Conservation (phyloP, 176 grass and related monocot genomes). For the Coix lacrymajobi region DNA sequence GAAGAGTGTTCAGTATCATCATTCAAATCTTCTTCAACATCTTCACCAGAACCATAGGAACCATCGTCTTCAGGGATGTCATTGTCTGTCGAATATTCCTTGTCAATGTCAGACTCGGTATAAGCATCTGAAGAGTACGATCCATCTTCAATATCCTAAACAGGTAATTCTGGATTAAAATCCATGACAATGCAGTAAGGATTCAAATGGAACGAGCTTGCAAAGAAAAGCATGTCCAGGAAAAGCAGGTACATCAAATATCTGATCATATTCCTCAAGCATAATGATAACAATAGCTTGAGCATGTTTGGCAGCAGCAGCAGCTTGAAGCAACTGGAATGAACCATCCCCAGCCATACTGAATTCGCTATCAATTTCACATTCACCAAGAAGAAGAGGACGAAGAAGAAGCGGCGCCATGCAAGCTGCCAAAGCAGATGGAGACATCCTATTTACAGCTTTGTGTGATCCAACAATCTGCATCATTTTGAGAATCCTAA, state of each 20-base stretch:
- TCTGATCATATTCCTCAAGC: constrained; percentile 79
- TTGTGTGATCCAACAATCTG: constrained; percentile 67
- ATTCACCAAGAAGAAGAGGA: constrained; percentile 79
- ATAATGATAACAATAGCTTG: constrained; percentile 91
- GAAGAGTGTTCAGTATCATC: constrained; percentile 40
- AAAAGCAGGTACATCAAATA: constrained; percentile 75
- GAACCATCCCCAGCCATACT: constrained; percentile 78
- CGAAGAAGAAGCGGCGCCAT: constrained; percentile 95
- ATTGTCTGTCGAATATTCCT: constrained; percentile 70
- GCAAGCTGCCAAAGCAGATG: constrained; percentile 86
- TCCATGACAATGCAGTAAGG: constrained; percentile 18
- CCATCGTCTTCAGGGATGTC: constrained; percentile 66
- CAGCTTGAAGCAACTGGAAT: constrained; percentile 86
- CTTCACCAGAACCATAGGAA: constrained; percentile 55
- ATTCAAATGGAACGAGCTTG: constrained; percentile 19
- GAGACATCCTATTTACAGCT: constrained; percentile 83
- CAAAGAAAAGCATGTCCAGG: constrained; percentile 18
- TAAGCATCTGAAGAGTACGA: constrained; percentile 78
- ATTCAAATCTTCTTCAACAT: constrained; percentile 51
- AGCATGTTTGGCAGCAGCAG: constrained; percentile 91
- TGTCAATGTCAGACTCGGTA: constrained; percentile 75
- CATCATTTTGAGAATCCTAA: constrained; percentile 99
- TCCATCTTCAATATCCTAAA: constrained; percentile 68
- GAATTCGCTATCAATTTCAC: constrained; percentile 73
- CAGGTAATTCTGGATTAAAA: constrained; percentile 34